Base-by-base conservation (phyloP, 1,284 basidiomycete species). In the Tylopilus sp. region DNA sequence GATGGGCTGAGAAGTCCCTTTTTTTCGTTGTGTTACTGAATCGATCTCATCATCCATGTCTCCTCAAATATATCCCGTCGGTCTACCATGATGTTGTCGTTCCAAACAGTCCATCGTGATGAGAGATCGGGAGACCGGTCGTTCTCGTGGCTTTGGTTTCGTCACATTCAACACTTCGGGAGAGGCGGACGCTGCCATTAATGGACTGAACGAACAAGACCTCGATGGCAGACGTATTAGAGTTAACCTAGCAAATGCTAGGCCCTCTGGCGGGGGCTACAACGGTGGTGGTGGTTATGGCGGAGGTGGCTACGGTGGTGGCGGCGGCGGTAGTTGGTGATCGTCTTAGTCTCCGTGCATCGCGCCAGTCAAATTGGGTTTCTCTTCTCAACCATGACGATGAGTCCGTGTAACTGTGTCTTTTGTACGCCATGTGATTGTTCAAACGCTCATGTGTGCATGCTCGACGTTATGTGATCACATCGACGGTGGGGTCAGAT, bases 141-240 rank as follows among this genome's bases (percentile, higher is more conserved):
- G 93, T 66, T 96, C 93, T 59, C 91, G 94, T 67, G 92, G 94
- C 67, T 97, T 97, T 71, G 94, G 93, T 58, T 97, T 97, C 70
- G 93, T 97, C 62, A 94, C 91, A 50, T 92, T 78, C 70, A 65
- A 63, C 66, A 65, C 51, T 40, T 12, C 46, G 3, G 41, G 57
- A 2, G 86, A 96, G 71, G 94, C 94, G 54, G 72, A 93, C 30
- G 74, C 75, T 51, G 92, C 94, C 50, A 94, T 96, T 66, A 48
- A 52, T 44, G 74, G 68, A 45, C 73, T 97, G 69, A 84, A 97
- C 74, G 95, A 97, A 61, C 83, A 89, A 68, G 92, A 96, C 52
- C 83, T 98, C 55, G 95, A 98, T 70, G 93, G 94, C 58, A 83
- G 95, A 58, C 82, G 89, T 59, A 84, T 98, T 71, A 86, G 84